These are phyloP conservation scores for Uronychia binucleata DNA, from an alignment of 73 alveolate genomes.

Conservation along the genomic window DNA sequence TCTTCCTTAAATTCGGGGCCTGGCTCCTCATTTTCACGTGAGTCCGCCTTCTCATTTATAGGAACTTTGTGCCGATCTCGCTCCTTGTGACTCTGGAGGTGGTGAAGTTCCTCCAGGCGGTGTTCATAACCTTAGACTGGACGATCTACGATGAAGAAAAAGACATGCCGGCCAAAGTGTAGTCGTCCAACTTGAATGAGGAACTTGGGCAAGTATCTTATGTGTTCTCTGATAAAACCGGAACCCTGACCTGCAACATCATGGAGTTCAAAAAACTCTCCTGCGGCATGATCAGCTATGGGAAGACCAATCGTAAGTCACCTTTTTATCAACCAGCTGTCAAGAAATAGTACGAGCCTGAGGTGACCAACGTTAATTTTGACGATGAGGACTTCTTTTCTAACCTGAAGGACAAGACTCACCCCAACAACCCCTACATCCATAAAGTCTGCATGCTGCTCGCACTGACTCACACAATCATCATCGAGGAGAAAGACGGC, in stretches of 20 bases:
- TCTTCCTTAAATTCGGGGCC: slow-evolving; percentile 72
- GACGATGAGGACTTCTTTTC: slow-evolving; percentile 66
- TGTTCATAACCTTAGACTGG: slow-evolving; percentile 86
- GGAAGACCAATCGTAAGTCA: slow-evolving; percentile 30
- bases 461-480: slow-evolving; percentile 88
- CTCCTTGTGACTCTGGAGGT: slow-evolving; percentile 87
- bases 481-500: slow-evolving; percentile 71
- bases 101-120: slow-evolving; percentile 85
- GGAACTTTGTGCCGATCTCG: slow-evolving; percentile 94
- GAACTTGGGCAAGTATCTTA: slow-evolving; percentile 92
- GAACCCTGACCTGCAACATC: slow-evolving; percentile 92
- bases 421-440: slow-evolving; percentile 63
- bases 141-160: slow-evolving; percentile 79
- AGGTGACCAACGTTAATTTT: slow-evolving; percentile 77
- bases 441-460: slow-evolving; percentile 64
- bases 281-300: slow-evolving; percentile 82
- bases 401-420: slow-evolving; percentile 56
- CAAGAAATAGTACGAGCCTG: slow-evolving; percentile 27
- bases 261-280: slow-evolving; percentile 90
- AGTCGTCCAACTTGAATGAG: slow-evolving; percentile 88
- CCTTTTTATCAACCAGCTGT: not conserved
- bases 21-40: slow-evolving; percentile 87
- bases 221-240: slow-evolving; percentile 94
- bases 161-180: slow-evolving; percentile 82
- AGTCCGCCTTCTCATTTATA: slow-evolving; percentile 29